Conservation (phyloP, 257 asterid species). For the Cynanchum wilfordii region DNA sequence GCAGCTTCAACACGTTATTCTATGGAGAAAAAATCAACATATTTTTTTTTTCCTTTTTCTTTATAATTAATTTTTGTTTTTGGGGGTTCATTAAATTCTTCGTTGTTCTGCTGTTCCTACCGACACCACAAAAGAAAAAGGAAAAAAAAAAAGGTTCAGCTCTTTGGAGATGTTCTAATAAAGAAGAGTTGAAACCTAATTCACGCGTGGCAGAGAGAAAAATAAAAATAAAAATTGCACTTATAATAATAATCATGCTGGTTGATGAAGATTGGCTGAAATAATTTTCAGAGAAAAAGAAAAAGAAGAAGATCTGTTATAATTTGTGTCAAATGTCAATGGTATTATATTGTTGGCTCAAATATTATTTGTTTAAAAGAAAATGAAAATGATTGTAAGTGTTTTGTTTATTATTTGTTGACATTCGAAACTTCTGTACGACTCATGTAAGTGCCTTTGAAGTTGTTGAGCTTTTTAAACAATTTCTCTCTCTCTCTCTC, state of each 20-base stretch:
- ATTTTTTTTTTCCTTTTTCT: too few relatives aligned
- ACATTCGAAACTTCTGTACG: conserved; percentile 18
- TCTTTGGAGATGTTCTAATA: background rate
- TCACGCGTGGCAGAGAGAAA: background rate
- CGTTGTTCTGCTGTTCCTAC: background rate
- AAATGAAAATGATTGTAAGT: conserved; percentile 4
- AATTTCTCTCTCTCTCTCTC: background rate
- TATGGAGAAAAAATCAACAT: background rate
- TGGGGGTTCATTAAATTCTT: background rate
- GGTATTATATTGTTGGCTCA: background rate
- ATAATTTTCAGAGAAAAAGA: background rate
- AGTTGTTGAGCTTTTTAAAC: background rate
- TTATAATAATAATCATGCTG: background rate
- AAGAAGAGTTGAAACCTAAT: conserved; percentile 4
- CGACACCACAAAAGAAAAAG: background rate
- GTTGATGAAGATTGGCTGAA: conserved; percentile 9
- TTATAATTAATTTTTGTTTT: too few relatives aligned
- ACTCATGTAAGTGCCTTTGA: background rate
- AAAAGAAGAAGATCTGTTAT: background rate
- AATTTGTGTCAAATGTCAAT: background rate
- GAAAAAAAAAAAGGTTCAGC: background rate
- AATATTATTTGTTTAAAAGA: background rate
- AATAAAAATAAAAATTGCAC: background rate
- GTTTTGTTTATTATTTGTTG: conserved; percentile 18
- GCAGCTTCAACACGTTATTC: background rate